Percentiles rank a stretch among this genome's conserved stretches.
phyloP scores from a whole-genome alignment of 345 rosid genomes.

The Citrus glauca region DNA sequence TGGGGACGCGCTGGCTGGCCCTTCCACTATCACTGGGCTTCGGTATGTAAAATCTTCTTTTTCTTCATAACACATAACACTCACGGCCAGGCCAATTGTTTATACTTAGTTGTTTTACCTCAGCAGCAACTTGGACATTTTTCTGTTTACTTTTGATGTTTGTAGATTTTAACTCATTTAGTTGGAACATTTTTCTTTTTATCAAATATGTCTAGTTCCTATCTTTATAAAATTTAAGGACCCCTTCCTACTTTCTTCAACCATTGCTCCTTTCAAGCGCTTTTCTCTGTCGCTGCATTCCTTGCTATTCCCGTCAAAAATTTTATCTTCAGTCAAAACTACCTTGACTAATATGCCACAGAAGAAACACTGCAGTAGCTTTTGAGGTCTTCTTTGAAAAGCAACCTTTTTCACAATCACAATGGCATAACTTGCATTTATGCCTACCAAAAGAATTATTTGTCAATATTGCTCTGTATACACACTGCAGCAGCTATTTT shows the following conservation, averaged over 20 bases:
- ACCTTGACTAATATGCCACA: neutral
- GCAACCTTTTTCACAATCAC: neutral
- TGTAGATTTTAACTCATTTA: neutral
- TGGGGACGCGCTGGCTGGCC: constrained; percentile 82
- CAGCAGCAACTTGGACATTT: neutral
- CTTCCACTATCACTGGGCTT: constrained; percentile 62
- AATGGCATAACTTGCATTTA: neutral
- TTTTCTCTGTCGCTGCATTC: neutral
- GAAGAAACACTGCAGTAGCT: neutral
- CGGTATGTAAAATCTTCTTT: constrained; percentile 38
- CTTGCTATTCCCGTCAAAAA: neutral
- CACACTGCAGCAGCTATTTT: neutral
- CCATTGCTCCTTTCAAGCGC: neutral
- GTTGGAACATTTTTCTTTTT: neutral
- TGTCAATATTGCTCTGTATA: neutral
- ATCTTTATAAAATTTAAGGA: neutral
- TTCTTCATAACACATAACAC: neutral
- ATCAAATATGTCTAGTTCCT: neutral
- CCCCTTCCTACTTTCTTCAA: neutral
- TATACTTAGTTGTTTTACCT: neutral
- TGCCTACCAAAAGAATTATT: neutral
- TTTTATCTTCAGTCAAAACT: neutral
- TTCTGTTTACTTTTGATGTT: neutral
- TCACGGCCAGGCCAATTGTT: neutral
- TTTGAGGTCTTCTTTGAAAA: neutral